Percentiles rank a stretch among this genome's conserved stretches.
Conservation (phyloP, 1,139 yeast genomes). For the Lodderomyces theae region DNA sequence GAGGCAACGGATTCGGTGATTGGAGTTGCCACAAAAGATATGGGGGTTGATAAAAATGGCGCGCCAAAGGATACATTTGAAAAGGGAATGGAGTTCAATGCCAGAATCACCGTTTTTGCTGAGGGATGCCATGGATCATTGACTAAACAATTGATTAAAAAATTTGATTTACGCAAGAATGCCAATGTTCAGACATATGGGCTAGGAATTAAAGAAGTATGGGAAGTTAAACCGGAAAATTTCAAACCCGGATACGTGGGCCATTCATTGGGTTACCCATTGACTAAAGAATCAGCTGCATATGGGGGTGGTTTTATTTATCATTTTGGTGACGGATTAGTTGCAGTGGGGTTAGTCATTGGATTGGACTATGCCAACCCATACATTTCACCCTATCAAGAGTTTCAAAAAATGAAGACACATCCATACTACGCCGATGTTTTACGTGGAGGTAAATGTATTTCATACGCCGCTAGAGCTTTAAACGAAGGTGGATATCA, state of each 20-base stretch:
- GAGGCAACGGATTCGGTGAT: conserved; percentile 49
- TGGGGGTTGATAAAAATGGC: conserved; percentile 77
- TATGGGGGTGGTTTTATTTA: conserved; percentile 98
- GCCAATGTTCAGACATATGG: conserved; percentile 88
- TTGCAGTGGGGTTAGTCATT: conserved; percentile 83
- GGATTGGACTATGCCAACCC: conserved; percentile 95
- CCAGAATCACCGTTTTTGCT: conserved; percentile 81
- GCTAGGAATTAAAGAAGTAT: conserved; percentile 89
- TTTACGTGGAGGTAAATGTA: conserved; percentile 84
- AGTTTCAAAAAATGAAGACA: conserved; percentile 88
- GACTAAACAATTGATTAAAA: conserved; percentile 68
- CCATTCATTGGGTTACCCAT: conserved; percentile 90
- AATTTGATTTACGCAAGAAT: conserved; percentile 64
- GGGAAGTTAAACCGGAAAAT: conserved; percentile 90
- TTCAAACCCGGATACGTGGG: conserved; percentile 80
- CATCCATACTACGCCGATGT: conserved; percentile 83
- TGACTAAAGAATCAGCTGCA: conserved; percentile 48
- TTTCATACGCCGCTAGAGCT: conserved; percentile 93
- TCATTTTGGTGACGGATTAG: conserved; percentile 92
- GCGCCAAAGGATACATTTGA: conserved; percentile 78
- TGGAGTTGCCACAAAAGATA: conserved; percentile 93
- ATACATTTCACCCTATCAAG: conserved; percentile 91
- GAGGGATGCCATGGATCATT: conserved; percentile 98
- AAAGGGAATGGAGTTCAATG: conserved; percentile 95
- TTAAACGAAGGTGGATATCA: conserved; percentile 95